Conservation (phyloP, 371 early-diverging fungal species). For the Mortierella sp. region DNA sequence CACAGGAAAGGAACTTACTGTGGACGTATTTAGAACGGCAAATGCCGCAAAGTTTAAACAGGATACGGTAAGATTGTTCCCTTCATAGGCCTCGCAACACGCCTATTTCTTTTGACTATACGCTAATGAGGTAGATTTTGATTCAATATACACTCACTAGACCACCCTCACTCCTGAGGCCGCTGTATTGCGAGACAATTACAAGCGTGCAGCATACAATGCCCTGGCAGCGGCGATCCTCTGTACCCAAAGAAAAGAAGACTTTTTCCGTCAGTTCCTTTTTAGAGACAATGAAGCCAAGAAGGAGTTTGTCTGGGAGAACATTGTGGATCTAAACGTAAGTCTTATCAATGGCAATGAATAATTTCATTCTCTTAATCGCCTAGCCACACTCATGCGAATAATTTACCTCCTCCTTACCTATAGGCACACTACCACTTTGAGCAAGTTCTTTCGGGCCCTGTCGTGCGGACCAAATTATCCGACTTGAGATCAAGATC, state of each 20-base stretch:
- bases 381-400: background rate
- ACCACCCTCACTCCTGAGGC: constrained; percentile 34
- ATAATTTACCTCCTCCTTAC: background rate
- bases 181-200: constrained; percentile 38
- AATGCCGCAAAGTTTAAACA: constrained; percentile 50
- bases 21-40: constrained; percentile 47
- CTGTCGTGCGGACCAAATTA: constrained; percentile 51
- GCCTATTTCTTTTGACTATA: background rate
- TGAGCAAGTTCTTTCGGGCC: constrained; percentile 46
- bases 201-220: constrained; percentile 72
- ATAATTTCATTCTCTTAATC: constrained; percentile 2
- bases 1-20: constrained; percentile 48
- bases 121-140: background rate
- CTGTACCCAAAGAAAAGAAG: constrained; percentile 60
- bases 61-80: constrained; percentile 28
- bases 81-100: background rate
- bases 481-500: constrained; percentile 55
- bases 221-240: constrained; percentile 65
- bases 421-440: constrained; percentile 44
- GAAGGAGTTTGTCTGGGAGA: constrained; percentile 61
- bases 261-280: constrained; percentile 59
- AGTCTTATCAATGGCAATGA: background rate
- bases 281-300: constrained; percentile 56
- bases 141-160: constrained; percentile 10
- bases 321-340: constrained; percentile 59